A percentile compares a stretch with the other conserved stretches of the same genome.
Conservation (phyloP, 169 alveolate genomes). For the Eimeria sp. region DNA sequence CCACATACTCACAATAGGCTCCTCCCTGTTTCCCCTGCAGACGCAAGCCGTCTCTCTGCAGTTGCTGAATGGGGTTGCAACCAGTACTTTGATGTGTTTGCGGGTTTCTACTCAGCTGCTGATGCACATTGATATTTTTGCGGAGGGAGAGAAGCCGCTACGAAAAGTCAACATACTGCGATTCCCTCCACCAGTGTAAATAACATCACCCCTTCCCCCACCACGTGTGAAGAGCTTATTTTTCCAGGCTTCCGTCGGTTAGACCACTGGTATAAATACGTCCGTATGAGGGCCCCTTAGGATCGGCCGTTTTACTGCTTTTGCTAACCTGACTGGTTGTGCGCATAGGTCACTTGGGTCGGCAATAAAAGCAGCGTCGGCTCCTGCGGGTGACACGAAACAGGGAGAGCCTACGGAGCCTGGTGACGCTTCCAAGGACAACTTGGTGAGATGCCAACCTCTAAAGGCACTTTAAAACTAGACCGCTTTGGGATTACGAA, state of each 20-base stretch:
- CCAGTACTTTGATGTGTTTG: background rate
- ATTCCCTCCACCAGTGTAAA: conserved; percentile 51
- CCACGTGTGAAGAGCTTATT: background rate
- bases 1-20: background rate
- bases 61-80: background rate
- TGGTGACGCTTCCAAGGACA: background rate
- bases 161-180: conserved; percentile 25
- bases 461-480: background rate
- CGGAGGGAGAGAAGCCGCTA: conserved; percentile 45
- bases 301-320: background rate
- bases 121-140: conserved; percentile 32
- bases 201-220: background rate
- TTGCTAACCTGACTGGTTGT: background rate
- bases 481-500: background rate
- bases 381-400: background rate
- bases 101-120: conserved; percentile 27
- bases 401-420: background rate
- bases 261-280: background rate
- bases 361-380: conserved; percentile 1
- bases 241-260: background rate
- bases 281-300: background rate
- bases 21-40: background rate
- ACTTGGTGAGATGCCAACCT: background rate
- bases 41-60: background rate
- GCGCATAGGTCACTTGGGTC: conserved; percentile 38